These are phyloP conservation scores for Mortierella sp. DNA, from an alignment of 371 early-diverging fungal genomes.

Conservation along the genomic window DNA sequence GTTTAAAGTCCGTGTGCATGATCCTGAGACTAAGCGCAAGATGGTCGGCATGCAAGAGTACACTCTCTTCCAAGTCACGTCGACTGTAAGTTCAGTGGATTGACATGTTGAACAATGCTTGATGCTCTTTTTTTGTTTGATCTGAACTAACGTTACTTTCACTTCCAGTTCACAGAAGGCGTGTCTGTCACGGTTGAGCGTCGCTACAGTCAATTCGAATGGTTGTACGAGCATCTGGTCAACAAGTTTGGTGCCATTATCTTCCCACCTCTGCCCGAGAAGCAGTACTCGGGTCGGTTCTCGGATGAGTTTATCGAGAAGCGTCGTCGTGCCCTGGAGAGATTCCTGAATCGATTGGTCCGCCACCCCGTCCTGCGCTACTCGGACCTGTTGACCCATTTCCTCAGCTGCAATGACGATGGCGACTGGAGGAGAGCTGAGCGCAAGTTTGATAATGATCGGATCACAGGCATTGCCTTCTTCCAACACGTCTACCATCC, in stretches of 20 bases:
- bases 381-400: constrained; percentile 60
- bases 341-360: constrained; percentile 60
- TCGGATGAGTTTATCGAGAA: constrained; percentile 62
- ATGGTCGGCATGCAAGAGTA: constrained; percentile 61
- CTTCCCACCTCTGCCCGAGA: constrained; percentile 60
- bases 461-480: constrained; percentile 54
- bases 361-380: constrained; percentile 62
- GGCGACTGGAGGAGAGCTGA: constrained; percentile 61
- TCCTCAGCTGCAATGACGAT: constrained; percentile 59
- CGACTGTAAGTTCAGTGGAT: constrained; percentile 46
- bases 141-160: not conserved
- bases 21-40: constrained; percentile 59
- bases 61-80: constrained; percentile 60
- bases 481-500: constrained; percentile 64
- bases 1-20: constrained; percentile 58
- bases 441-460: constrained; percentile 56
- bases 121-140: not conserved
- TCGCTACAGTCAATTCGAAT: constrained; percentile 62
- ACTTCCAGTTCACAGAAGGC: constrained; percentile 56
- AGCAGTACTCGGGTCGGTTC: constrained; percentile 61
- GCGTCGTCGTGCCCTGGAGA: constrained; percentile 58
- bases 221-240: constrained; percentile 57
- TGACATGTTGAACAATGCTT: not conserved
- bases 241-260: constrained; percentile 60
- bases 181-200: constrained; percentile 60